Percentiles rank a stretch among this genome's conserved stretches.
phyloP scores from a whole-genome alignment of 2,329 filamentous ascomycete genomes.

The Gnomoniopsis sp. region DNA sequence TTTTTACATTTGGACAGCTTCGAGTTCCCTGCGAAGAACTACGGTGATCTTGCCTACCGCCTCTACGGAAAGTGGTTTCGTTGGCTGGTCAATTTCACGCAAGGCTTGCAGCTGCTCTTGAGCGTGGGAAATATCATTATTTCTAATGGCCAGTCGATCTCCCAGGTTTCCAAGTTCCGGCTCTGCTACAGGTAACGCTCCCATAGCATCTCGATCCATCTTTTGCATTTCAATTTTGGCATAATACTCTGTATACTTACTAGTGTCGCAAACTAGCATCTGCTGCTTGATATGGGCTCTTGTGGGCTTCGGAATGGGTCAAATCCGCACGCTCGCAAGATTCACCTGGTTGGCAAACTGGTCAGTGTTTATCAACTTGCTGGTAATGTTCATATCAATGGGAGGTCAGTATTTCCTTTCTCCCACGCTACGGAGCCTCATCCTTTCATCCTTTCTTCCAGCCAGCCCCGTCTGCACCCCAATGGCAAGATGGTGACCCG shows the following conservation, averaged over 20 bases:
- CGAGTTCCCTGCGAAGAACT: slow-evolving; percentile 40
- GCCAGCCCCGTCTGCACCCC: too few species aligned
- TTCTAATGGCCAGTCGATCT: slow-evolving; percentile 48
- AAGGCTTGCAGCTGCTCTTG: slow-evolving; percentile 43
- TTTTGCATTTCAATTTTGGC: too few species aligned
- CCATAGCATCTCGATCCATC: too few species aligned
- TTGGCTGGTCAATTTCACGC: slow-evolving; percentile 44
- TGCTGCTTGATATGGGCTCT: slow-evolving; percentile 46
- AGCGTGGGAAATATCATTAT: slow-evolving; percentile 49
- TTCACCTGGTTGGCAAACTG: slow-evolving; percentile 53
- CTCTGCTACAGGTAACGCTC: slow-evolving; percentile 39
- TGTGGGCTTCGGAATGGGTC: slow-evolving; percentile 47
- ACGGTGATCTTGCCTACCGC: slow-evolving; percentile 43
- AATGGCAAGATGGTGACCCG: too few species aligned
- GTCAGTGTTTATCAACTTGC: slow-evolving; percentile 50
- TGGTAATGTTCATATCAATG: slow-evolving; percentile 52
- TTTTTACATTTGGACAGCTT: slow-evolving; percentile 41
- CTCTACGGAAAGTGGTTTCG: slow-evolving; percentile 39
- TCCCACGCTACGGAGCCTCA: too few species aligned
- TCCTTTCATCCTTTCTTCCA: too few species aligned
- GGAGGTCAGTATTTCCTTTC: slow-evolving; percentile 22
- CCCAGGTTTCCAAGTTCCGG: slow-evolving; percentile 44
- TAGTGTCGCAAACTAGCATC: slow-evolving; percentile 26
- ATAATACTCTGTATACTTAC: too few species aligned
- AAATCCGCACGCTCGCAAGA: slow-evolving; percentile 49